Conservation (phyloP, 1,284 basidiomycete genomes). For the Rhizopogon parksii region DNA sequence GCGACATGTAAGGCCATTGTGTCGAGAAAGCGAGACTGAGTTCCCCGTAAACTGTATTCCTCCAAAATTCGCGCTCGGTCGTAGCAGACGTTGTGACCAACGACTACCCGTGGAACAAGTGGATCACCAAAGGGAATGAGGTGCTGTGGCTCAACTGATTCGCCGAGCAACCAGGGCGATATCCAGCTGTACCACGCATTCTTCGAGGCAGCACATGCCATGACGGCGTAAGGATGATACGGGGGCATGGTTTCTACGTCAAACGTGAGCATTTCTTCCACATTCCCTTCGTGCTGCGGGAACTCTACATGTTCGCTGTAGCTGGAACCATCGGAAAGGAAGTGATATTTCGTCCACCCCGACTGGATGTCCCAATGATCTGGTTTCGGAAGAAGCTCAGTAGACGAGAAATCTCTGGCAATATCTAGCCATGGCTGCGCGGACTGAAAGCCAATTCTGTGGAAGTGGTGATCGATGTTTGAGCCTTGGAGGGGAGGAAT, state of each 20-base stretch:
- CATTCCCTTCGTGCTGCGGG: slow-evolving; percentile 51
- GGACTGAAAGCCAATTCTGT: slow-evolving; percentile 64
- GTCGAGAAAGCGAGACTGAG: slow-evolving; percentile 82
- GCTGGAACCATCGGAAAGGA: slow-evolving; percentile 56
- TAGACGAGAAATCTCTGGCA: slow-evolving; percentile 56
- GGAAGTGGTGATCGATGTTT: slow-evolving; percentile 87
- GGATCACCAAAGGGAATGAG: slow-evolving; percentile 69
- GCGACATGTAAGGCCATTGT: slow-evolving; percentile 96
- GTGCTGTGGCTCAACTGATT: slow-evolving; percentile 58
- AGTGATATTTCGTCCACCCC: slow-evolving; percentile 89
- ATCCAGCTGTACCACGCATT: slow-evolving; percentile 96
- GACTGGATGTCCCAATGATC: slow-evolving; percentile 71
- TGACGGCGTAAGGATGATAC: slow-evolving; percentile 76
- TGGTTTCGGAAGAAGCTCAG: slow-evolving; percentile 56
- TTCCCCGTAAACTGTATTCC: slow-evolving; percentile 74
- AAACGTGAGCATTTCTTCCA: slow-evolving; percentile 78
- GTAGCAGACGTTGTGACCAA: slow-evolving; percentile 96
- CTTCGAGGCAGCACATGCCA: slow-evolving; percentile 83
- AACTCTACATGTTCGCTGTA: slow-evolving; percentile 57
- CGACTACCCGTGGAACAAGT: slow-evolving; percentile 54
- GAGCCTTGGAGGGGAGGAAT: slow-evolving; percentile 81
- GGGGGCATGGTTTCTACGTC: slow-evolving; percentile 94
- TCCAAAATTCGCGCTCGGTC: slow-evolving; percentile 82
- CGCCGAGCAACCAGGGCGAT: slow-evolving; percentile 84
- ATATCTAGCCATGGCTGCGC: slow-evolving; percentile 81